Evolutionary conservation across 1,284 basidiomycete species (phyloP).

Genomic region (Fomitopsis schrenkii): DNA sequence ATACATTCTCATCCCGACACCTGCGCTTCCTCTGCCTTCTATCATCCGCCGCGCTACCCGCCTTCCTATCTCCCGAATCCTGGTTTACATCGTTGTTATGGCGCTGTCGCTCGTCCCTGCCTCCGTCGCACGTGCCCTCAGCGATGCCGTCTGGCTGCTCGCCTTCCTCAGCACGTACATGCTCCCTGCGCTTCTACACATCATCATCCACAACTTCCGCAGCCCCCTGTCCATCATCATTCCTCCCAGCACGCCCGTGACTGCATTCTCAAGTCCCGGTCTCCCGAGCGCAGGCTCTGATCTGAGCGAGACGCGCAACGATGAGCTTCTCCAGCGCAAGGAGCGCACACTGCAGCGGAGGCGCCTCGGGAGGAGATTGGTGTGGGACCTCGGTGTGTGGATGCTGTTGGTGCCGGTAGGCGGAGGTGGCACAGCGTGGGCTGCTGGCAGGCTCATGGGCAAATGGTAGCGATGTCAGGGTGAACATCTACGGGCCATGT

Average conservation of each 20-base stretch:
- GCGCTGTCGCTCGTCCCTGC: slow-evolving; percentile 41
- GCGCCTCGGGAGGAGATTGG: slow-evolving; percentile 55
- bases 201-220: slow-evolving; percentile 64
- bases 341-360: slow-evolving; percentile 66
- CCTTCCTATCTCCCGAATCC: slow-evolving; percentile 44
- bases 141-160: slow-evolving; percentile 44
- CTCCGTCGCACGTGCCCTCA: slow-evolving; percentile 32
- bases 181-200: slow-evolving; percentile 57
- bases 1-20: slow-evolving; percentile 52
- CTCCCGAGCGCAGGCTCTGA: slow-evolving; percentile 22
- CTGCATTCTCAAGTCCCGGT: slow-evolving; percentile 15
- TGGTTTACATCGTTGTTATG: slow-evolving; percentile 37
- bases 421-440: slow-evolving; percentile 49
- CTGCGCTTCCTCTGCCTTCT: slow-evolving; percentile 43
- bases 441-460: slow-evolving; percentile 40
- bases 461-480: slow-evolving; percentile 32
- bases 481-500: background rate
- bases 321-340: slow-evolving; percentile 70
- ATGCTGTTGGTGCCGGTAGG: slow-evolving; percentile 50
- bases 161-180: slow-evolving; percentile 54
- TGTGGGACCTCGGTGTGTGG: slow-evolving; percentile 76
- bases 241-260: slow-evolving; percentile 35
- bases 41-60: slow-evolving; percentile 37
- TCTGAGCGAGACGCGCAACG: slow-evolving; percentile 31
- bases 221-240: slow-evolving; percentile 67